Percentiles rank a stretch among this genome's conserved stretches.
Evolutionary conservation across 1,139 yeast species (phyloP).

Genomic region (Debaryomycetaceae sp.): DNA sequence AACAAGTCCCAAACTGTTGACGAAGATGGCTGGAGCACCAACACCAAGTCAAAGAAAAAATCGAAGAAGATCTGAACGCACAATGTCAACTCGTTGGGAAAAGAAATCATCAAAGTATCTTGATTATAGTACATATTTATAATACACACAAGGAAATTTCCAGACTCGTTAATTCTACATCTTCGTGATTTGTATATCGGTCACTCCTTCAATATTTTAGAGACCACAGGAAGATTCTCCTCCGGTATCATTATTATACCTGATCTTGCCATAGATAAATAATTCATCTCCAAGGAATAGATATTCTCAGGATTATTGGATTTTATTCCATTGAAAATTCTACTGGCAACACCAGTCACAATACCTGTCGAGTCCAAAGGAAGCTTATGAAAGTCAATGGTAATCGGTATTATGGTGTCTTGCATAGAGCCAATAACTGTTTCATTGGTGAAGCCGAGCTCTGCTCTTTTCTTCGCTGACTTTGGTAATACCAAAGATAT

Average conservation of each 20-base stretch:
- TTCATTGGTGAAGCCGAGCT: conserved; percentile 41
- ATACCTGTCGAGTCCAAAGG: conserved; percentile 66
- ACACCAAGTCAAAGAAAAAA: conserved; percentile 55
- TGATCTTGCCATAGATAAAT: conserved; percentile 59
- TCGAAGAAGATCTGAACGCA: conserved; percentile 17
- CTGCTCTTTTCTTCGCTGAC: conserved; percentile 29
- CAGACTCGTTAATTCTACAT: neutral
- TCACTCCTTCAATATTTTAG: conserved; percentile 13
- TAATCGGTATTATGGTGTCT: conserved; percentile 56
- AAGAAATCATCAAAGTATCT: no score
- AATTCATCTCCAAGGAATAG: conserved; percentile 50
- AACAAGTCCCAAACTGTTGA: conserved; percentile 48
- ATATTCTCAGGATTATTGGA: conserved; percentile 11
- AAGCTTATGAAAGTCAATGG: conserved; percentile 50
- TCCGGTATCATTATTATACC: conserved; percentile 60
- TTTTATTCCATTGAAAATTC: conserved; percentile 34
- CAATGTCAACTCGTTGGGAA: no score
- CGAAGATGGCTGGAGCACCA: conserved; percentile 73
- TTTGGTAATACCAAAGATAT: conserved; percentile 54
- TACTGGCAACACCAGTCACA: conserved; percentile 63
- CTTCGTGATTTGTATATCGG: neutral
- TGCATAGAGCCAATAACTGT: conserved; percentile 54
- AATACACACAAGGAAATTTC: neutral
- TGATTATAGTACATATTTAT: neutral
- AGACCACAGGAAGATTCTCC: conserved; percentile 38